phyloP scores from a whole-genome alignment of 257 asterid species.

The Salvia splendens region DNA sequence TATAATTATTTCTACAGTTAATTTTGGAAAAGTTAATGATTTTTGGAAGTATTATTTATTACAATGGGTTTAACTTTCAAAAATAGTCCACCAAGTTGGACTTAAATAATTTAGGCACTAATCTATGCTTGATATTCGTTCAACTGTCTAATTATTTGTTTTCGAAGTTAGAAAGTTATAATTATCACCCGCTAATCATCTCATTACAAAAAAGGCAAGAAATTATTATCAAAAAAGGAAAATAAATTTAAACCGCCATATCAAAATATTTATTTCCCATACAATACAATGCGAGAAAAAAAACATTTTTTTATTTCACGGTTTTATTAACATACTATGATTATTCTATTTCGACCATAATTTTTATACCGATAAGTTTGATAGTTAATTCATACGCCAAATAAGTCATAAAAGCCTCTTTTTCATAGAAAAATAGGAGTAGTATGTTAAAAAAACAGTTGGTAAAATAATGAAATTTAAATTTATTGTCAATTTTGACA shows the following conservation, averaged over 20 bases:
- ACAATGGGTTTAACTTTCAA: not conserved
- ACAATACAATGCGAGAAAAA: no score
- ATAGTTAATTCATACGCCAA: not conserved
- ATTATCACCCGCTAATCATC: not conserved
- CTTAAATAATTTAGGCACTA: no score
- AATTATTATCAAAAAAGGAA: constrained; percentile 20
- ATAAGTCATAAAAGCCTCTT: not conserved
- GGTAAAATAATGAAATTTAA: no score
- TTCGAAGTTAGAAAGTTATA: not conserved
- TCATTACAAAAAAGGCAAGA: not conserved
- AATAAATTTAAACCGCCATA: not conserved
- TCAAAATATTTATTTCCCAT: not conserved
- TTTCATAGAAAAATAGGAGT: no score
- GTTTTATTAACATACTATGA: not conserved
- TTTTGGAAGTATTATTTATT: not conserved
- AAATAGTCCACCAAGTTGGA: no score
- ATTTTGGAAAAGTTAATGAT: not conserved
- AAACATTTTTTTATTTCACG: not conserved
- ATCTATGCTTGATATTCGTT: not conserved
- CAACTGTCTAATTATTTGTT: not conserved
- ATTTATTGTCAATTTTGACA: no score
- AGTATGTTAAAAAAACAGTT: no score
- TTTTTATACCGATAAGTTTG: not conserved
- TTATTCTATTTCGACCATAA: not conserved
- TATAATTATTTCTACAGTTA: not conserved